These are phyloP conservation scores for Porcisia hertigi DNA, from an alignment of 208 protist species.

Conservation along the genomic window DNA sequence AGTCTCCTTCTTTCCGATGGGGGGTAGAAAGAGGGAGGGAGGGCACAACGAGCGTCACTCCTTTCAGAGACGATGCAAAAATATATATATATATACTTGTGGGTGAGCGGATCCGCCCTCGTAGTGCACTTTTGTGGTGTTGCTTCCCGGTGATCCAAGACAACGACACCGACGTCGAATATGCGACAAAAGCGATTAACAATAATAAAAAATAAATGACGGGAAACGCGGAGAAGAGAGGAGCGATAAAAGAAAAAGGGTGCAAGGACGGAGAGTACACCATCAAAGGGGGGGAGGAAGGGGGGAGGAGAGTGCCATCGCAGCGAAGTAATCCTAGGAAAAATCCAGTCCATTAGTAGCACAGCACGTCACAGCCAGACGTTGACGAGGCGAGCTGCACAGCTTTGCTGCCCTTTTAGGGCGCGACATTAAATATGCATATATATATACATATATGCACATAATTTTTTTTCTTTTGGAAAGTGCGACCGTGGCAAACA, in stretches of 20 bases:
- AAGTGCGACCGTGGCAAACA: background rate
- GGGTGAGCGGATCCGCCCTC: background rate
- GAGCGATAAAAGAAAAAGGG: conserved; percentile 1
- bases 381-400: background rate
- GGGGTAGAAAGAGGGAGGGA: too few species aligned
- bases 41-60: too few species aligned
- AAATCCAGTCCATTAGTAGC: too few species aligned
- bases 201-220: conserved; percentile 7
- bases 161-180: background rate
- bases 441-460: background rate
- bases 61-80: too few species aligned
- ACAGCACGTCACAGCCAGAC: background rate
- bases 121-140: background rate
- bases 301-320: background rate
- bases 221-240: background rate
- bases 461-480: background rate
- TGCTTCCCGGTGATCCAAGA: background rate
- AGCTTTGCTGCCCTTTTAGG: background rate
- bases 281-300: background rate
- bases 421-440: too few species aligned
- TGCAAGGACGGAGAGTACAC: background rate
- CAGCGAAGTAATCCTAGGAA: background rate
- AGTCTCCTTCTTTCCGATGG: too few species aligned
- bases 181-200: background rate
- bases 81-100: too few species aligned